Evolutionary conservation across 257 asterid species (phyloP).

Genomic region (Nicotiana tabacum): DNA sequence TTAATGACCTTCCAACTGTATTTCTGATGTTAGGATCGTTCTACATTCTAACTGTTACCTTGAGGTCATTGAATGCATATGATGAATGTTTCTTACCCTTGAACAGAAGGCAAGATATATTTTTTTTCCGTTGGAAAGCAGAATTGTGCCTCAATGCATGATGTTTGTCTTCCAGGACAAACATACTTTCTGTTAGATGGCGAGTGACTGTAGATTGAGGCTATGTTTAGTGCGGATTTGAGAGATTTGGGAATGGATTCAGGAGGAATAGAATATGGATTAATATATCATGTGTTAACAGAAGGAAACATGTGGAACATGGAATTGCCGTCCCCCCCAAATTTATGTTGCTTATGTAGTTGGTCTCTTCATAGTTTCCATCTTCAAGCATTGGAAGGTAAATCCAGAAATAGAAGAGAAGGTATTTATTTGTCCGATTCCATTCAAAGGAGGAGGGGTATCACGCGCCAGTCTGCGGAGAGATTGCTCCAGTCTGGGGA

Average conservation of each 20-base stretch:
- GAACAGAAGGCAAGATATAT: not conserved
- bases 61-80: not conserved
- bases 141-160: not conserved
- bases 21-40: not conserved
- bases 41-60: not conserved
- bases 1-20: not conserved
- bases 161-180: no score
- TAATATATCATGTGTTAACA: not conserved
- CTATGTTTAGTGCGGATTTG: not conserved
- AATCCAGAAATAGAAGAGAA: not conserved
- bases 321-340: no score
- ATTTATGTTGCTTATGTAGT: not conserved
- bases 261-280: not conserved
- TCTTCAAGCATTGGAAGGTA: not conserved
- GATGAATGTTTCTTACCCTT: not conserved
- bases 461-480: not conserved
- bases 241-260: not conserved
- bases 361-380: not conserved
- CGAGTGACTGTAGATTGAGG: not conserved
- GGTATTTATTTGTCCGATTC: not conserved
- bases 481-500: not conserved
- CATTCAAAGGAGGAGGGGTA: not conserved
- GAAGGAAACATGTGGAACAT: not conserved
- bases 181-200: no score
- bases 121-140: not conserved